Evolutionary conservation across 225 moss, liverwort and hornwort genomes (phyloP).

Genomic region (Climacium dendroides): DNA sequence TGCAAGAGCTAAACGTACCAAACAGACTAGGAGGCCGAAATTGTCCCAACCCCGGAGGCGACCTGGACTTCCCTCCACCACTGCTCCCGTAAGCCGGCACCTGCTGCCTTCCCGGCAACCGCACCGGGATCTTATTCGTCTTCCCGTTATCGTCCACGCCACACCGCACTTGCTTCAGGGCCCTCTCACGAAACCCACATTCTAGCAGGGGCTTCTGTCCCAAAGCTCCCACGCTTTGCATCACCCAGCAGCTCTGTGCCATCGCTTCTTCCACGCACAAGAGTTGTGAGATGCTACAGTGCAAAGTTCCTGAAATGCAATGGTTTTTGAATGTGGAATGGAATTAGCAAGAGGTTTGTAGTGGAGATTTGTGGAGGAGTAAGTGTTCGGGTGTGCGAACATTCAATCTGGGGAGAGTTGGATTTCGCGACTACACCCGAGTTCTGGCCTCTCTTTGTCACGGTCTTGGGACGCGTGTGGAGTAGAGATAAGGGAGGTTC

Average conservation of each 20-base stretch:
- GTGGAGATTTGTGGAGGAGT: neutral
- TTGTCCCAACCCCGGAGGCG: conserved; percentile 36
- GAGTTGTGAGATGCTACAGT: neutral
- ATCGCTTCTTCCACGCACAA: neutral
- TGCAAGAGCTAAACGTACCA: neutral
- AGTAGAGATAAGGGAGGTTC: neutral
- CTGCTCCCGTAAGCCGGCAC: conserved; percentile 6
- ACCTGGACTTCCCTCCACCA: neutral
- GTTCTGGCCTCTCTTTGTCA: neutral
- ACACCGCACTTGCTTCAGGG: neutral
- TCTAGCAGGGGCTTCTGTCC: neutral
- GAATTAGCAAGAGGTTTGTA: neutral
- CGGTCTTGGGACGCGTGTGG: neutral
- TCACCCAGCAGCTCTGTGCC: conserved; percentile 7
- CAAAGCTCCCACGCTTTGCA: neutral
- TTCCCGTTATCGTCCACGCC: neutral
- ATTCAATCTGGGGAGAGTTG: neutral
- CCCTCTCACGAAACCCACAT: neutral
- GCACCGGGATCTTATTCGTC: conserved; percentile 5
- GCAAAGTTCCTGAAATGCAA: neutral
- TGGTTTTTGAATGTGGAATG: neutral
- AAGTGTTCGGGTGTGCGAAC: neutral
- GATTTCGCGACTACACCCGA: neutral
- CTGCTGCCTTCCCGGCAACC: conserved; percentile 15
- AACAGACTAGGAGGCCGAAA: conserved; percentile 24